phyloP scores from a whole-genome alignment of 2,329 filamentous ascomycete species.

The Chrysoporthe cubensis region DNA sequence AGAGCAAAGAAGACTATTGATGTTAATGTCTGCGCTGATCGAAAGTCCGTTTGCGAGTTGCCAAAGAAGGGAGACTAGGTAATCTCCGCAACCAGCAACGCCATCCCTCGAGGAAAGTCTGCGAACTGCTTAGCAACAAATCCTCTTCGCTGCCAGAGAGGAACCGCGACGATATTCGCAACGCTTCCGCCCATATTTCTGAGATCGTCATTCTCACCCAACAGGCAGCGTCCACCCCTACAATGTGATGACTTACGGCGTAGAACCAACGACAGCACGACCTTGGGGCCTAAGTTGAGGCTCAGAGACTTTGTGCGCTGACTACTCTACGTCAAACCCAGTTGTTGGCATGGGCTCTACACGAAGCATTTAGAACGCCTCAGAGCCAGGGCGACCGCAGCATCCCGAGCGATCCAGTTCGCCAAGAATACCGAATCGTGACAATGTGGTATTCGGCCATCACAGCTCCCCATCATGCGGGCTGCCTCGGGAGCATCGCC shows the following conservation, averaged over 20 bases:
- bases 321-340: not conserved
- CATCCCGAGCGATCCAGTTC: not conserved
- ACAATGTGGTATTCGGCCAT: too few relatives aligned
- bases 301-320: not conserved
- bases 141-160: not conserved
- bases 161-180: too few relatives aligned
- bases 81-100: not conserved
- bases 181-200: too few relatives aligned
- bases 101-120: not conserved
- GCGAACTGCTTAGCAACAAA: not conserved
- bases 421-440: not conserved
- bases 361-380: too few relatives aligned
- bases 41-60: not conserved
- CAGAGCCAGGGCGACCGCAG: too few relatives aligned
- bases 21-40: not conserved
- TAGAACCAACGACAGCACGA: not conserved
- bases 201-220: too few relatives aligned
- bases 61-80: not conserved
- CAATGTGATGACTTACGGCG: too few relatives aligned
- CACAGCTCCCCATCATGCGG: too few relatives aligned
- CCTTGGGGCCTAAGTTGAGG: too few relatives aligned
- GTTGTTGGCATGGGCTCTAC: too few relatives aligned
- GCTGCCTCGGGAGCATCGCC: not conserved
- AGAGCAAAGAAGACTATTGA: conserved; percentile 9
- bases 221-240: too few relatives aligned